Conservation (phyloP, 495 filamentous ascomycete species). For the Podospora anserina region DNA sequence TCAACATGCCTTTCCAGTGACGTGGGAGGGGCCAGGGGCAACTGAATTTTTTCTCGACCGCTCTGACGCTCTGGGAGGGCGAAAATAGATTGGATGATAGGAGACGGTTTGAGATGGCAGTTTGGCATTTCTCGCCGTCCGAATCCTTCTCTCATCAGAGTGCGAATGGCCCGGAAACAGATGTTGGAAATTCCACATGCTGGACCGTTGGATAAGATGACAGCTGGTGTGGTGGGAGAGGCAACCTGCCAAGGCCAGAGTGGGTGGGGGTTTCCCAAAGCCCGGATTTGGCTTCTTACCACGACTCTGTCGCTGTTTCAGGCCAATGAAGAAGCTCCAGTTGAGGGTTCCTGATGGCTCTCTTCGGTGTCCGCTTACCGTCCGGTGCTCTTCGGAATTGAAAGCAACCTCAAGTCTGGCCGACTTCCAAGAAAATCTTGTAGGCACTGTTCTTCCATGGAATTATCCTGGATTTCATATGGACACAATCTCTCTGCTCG, state of each 20-base stretch:
- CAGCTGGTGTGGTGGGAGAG: not conserved
- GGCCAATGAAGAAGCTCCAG: not conserved
- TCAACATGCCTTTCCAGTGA: conserved; percentile 1
- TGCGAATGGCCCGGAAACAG: not conserved
- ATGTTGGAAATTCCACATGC: not conserved
- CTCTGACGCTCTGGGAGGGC: not conserved
- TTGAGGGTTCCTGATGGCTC: not conserved
- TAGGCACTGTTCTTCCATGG: not conserved
- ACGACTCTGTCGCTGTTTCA: not conserved
- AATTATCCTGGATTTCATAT: not conserved
- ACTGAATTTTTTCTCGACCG: not conserved
- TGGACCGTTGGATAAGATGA: not conserved
- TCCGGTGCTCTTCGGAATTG: not conserved
- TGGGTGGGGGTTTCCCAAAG: not conserved
- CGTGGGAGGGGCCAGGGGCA: conserved; percentile 3
- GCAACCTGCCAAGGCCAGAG: not conserved
- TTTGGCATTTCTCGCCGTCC: not conserved
- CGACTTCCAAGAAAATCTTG: not conserved
- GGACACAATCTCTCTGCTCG: not conserved
- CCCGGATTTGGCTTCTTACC: not conserved
- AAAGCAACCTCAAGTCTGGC: not conserved
- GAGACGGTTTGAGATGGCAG: not conserved
- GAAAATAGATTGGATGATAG: conserved; percentile 8
- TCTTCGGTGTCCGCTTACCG: not conserved
- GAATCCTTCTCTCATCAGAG: not conserved